Conservation (phyloP, 2,329 filamentous ascomycete genomes). For the Magnaporthiopsis poae region DNA sequence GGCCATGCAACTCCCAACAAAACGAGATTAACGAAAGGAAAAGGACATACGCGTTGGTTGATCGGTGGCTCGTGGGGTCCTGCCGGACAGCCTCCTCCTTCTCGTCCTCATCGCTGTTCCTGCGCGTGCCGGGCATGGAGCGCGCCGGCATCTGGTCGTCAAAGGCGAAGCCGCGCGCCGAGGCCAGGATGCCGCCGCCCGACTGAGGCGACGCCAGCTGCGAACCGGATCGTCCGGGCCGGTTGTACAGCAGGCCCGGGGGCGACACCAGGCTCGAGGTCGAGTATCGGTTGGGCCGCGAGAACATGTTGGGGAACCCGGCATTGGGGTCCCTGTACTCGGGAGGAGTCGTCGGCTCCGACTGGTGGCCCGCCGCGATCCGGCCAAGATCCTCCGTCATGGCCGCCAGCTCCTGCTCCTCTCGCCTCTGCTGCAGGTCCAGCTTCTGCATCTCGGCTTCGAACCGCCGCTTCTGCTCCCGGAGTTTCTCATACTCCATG, state of each 20-base stretch:
- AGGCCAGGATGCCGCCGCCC: constrained; percentile 39
- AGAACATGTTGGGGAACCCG: constrained; percentile 70
- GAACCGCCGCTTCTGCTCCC: constrained; percentile 79
- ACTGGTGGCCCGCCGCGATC: constrained; percentile 62
- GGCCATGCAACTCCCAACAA: not conserved
- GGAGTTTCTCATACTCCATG: constrained; percentile 79
- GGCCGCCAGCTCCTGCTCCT: constrained; percentile 74
- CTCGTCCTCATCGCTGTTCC: constrained; percentile 85
- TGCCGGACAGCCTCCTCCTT: constrained; percentile 66
- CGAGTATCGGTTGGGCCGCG: constrained; percentile 78
- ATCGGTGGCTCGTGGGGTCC: constrained; percentile 61
- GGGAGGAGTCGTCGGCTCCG: constrained; percentile 90
- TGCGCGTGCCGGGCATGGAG: constrained; percentile 75
- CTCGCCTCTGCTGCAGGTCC: constrained; percentile 71
- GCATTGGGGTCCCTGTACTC: constrained; percentile 67
- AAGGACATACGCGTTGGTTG: constrained; percentile 64
- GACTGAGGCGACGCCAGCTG: constrained; percentile 70
- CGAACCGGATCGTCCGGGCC: constrained; percentile 66
- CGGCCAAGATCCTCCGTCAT: constrained; percentile 70
- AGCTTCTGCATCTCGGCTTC: constrained; percentile 87
- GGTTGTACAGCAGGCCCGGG: constrained; percentile 57
- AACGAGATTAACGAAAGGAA: not conserved
- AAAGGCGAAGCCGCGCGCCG: constrained; percentile 42
- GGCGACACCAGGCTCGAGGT: constrained; percentile 78
- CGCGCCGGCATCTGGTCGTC: constrained; percentile 65